Conservation (phyloP, 2,329 filamentous ascomycete species). For the Cadophora sp. region DNA sequence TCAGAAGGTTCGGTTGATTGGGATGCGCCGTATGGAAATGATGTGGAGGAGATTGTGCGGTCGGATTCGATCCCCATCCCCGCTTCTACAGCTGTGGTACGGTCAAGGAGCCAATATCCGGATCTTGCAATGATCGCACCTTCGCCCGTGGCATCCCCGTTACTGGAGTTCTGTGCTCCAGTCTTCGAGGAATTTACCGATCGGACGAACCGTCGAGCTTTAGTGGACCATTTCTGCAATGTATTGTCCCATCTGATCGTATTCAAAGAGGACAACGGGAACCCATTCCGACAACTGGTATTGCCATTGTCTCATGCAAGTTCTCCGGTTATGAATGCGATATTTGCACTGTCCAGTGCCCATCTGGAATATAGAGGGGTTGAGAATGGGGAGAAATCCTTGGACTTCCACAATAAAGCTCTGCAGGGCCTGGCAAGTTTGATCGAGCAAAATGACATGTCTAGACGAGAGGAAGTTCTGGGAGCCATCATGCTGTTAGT, state of each 20-base stretch:
- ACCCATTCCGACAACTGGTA: slow-evolving; percentile 68
- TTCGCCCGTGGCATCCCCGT: slow-evolving; percentile 39
- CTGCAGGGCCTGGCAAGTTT: slow-evolving; percentile 63
- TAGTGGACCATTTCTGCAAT: slow-evolving; percentile 69
- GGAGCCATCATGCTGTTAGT: slow-evolving; percentile 67
- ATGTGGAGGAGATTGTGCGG: slow-evolving; percentile 39
- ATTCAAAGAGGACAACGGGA: slow-evolving; percentile 66
- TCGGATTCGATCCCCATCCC: slow-evolving; percentile 21
- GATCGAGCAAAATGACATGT: slow-evolving; percentile 58
- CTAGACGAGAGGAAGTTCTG: slow-evolving; percentile 62
- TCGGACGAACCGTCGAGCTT: slow-evolving; percentile 58
- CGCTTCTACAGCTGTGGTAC: slow-evolving; percentile 28
- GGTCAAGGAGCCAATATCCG: slow-evolving; percentile 40
- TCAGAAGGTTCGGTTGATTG: slow-evolving; percentile 34
- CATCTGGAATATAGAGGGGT: slow-evolving; percentile 75
- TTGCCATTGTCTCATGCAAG: slow-evolving; percentile 63
- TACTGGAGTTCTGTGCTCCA: slow-evolving; percentile 59
- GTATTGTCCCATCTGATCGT: slow-evolving; percentile 70
- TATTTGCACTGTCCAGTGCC: slow-evolving; percentile 83
- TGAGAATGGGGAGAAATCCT: slow-evolving; percentile 58
- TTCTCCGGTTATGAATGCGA: slow-evolving; percentile 75
- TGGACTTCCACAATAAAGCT: slow-evolving; percentile 65
- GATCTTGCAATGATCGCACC: slow-evolving; percentile 44
- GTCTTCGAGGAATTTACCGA: slow-evolving; percentile 64
- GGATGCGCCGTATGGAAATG: slow-evolving; percentile 31